Base-by-base conservation (phyloP, 2,329 filamentous ascomycete genomes). In the Chaetomium sp. region DNA sequence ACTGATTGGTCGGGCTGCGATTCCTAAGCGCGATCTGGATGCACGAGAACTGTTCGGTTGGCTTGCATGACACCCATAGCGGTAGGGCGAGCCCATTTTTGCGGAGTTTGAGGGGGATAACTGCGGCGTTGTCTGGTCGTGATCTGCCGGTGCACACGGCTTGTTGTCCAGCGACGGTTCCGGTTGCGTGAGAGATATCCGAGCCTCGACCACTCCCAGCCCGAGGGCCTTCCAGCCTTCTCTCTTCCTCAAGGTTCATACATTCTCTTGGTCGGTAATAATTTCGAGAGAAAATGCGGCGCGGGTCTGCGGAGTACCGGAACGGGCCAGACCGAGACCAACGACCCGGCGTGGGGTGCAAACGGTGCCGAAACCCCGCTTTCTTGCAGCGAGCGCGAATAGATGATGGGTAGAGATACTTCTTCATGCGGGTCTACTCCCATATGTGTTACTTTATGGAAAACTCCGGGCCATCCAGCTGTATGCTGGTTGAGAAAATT, bases 291-390 rank as follows among this genome's bases (percentile, higher is more conserved):
- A 43, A 19, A 32, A 43, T 41, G 51, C 44, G 44, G 52, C 48
- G 41, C 19, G 14, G 43, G 40, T 43, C 41, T 36, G 35, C 38
- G 33, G 38, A 37, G 44, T 46, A 32, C 47, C 57, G 51, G 50
- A 55, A 57, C 52, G 54, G 52, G 40, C 54, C 52, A 49, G 53
- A 54, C 54, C 54, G 57, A 50, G 35, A 6, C 34, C 38, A 55
- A 37, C 32, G 12, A 11, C 19, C 19, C 19, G 19, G 19, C 19
- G 19, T 27, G 19, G 19, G 19, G 19, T 27, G 19, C 19, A 27
- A 27, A 27, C 19, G 19, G 19, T 27, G 19, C 19, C 19, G 19
- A 27, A 27, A 27, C 19, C 19, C 19, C 19, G 19, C 19, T 27
- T 27, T 27, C 19, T 27, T 27, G 19, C 19, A 27, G 19, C 2